Evolutionary conservation across 2,329 filamentous ascomycete genomes (phyloP).

Genomic region (Aspergillus sp.): DNA sequence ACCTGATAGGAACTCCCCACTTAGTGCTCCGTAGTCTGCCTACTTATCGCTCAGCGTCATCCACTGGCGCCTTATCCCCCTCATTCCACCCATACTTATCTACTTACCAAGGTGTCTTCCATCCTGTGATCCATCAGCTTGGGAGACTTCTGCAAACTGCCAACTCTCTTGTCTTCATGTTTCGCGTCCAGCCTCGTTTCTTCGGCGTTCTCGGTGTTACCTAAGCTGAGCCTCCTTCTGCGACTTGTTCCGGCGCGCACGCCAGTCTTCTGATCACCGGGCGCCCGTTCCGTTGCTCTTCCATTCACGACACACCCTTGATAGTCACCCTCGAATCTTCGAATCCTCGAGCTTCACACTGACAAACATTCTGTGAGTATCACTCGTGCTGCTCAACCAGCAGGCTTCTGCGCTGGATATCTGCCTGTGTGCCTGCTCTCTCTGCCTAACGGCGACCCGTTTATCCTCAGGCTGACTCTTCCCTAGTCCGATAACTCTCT

Average conservation of each 20-base stretch:
- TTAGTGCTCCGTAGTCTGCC: conserved; percentile 12
- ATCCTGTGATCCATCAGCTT: neutral
- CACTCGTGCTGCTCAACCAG: neutral
- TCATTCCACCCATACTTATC: conserved; percentile 4
- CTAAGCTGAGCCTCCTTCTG: conserved; percentile 10
- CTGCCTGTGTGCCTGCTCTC: conserved; percentile 14
- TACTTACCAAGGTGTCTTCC: neutral
- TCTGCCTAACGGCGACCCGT: conserved; percentile 23
- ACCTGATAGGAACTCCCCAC: conserved; percentile 28
- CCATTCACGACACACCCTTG: neutral
- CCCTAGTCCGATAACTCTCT: conserved; percentile 17
- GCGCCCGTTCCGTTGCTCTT: neutral
- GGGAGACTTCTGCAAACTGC: neutral
- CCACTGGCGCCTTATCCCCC: conserved; percentile 11
- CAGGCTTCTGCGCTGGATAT: neutral
- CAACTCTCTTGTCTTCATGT: neutral
- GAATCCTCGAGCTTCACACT: neutral
- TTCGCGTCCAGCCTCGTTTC: neutral
- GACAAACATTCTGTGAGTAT: neutral
- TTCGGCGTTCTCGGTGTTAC: conserved; percentile 2
- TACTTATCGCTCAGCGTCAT: conserved; percentile 26
- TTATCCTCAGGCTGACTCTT: conserved; percentile 28
- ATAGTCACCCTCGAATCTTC: neutral
- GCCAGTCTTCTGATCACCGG: conserved; percentile 6
- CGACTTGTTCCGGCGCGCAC: neutral